Evolutionary conservation across 2,329 filamentous ascomycete genomes (phyloP).

Genomic region (Sarocladium brachiariae): DNA sequence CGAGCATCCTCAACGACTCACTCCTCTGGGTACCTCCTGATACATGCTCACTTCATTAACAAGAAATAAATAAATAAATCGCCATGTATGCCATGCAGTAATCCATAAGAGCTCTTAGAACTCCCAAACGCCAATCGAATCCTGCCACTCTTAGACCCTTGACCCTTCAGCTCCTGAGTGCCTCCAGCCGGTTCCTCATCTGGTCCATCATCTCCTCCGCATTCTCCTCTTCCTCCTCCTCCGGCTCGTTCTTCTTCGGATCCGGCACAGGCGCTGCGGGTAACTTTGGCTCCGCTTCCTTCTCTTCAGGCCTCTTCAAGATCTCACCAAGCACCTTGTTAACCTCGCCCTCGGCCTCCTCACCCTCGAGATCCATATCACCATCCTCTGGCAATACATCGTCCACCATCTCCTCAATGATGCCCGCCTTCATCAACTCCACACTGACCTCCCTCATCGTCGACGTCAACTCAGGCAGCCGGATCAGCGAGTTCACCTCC

Average conservation of each 20-base stretch:
- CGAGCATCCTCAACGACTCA: not conserved
- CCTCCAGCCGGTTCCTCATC: conserved; percentile 88
- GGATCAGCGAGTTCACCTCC: conserved; percentile 82
- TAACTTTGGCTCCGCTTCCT: conserved; percentile 48
- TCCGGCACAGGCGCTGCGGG: conserved; percentile 50
- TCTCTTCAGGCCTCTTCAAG: conserved; percentile 62
- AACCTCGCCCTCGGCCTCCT: conserved; percentile 71
- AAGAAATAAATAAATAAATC: not conserved
- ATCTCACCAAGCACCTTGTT: conserved; percentile 92
- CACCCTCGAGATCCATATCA: conserved; percentile 63
- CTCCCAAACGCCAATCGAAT: not conserved
- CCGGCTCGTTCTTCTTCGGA: conserved; percentile 44
- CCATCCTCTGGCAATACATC: conserved; percentile 75
- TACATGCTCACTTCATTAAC: not conserved
- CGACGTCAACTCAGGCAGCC: conserved; percentile 74
- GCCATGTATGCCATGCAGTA: conserved; percentile 5
- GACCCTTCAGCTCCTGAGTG: conserved; percentile 37
- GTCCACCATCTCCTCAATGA: conserved; percentile 95
- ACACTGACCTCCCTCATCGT: conserved; percentile 85
- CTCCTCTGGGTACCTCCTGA: too few species aligned
- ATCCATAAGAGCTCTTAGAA: not conserved
- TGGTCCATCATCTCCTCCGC: conserved; percentile 86
- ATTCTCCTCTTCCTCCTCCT: conserved; percentile 72
- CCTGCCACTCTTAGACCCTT: not conserved
- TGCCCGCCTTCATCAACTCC: conserved; percentile 88